A percentile compares a stretch with the other conserved stretches of the same genome.
These are phyloP conservation scores for Perkinsus chesapeaki DNA, from an alignment of 169 alveolate species.

Conservation along the genomic window DNA sequence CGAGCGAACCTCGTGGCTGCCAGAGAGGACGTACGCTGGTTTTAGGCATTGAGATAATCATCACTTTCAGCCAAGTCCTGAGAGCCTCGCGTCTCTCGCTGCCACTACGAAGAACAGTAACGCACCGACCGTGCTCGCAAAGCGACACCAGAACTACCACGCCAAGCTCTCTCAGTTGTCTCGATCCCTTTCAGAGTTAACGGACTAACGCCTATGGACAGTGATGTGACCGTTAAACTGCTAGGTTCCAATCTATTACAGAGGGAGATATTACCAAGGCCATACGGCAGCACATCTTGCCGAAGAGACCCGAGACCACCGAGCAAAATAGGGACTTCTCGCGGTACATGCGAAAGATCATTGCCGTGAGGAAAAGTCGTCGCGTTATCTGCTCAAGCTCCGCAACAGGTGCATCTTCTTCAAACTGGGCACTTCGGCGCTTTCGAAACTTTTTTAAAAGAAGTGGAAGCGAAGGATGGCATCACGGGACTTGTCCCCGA, in stretches of 20 bases:
- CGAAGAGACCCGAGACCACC: background rate
- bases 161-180: background rate
- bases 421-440: background rate
- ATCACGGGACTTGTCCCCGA: background rate
- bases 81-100: background rate
- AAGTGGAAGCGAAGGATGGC: background rate
- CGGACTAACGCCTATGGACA: background rate
- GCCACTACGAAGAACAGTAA: background rate
- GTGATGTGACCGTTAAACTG: background rate
- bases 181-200: background rate
- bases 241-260: background rate
- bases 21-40: background rate
- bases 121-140: background rate
- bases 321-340: background rate
- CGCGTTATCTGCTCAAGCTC: background rate
- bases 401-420: background rate
- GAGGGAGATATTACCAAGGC: background rate
- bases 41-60: background rate
- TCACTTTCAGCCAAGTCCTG: background rate
- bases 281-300: background rate
- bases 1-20: background rate
- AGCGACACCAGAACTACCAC: background rate
- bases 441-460: background rate
- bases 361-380: background rate
- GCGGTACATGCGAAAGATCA: background rate